Evolutionary conservation across 2,329 filamentous ascomycete species (phyloP), one percentile per base, ranked within the genome.

Genomic region (Myriosclerotinia duriaeana): DNA sequence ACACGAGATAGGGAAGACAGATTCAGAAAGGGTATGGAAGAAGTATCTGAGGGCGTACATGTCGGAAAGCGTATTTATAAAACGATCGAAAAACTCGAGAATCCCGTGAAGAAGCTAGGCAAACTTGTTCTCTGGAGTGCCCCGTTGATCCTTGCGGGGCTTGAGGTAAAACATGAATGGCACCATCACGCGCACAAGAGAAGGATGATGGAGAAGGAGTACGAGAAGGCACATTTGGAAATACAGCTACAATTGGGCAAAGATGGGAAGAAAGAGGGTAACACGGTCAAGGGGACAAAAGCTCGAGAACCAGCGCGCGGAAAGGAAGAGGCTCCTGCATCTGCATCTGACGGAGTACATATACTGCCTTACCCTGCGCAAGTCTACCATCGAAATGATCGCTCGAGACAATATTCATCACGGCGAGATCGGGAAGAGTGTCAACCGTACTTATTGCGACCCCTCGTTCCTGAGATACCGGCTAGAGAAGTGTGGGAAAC

Each of bases 121-220:
- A 66, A 66, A 12, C 17, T 64, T 36, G 34, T 66, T 38, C 59
- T 66, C 2, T 66, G 65, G 65, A 48, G 50, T 20, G 58, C 65
- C 0, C 65, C 65, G 0, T 34, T 66, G 1, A 22, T 66, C n/a
- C 58, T 66, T 50, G 65, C 65, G 5, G 50, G 58, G 9, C 36
- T 66, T 3, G 65, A 66, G 5, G 52, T 66, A 34, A 38, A 48
- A n/a, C 65, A 66, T 15, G 65, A 66, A 52, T 52, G 60, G 52
- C 58, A 66, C 48, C 48, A 66, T 26, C 58, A 66, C 12, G 36
- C 42, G n/a, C 65, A 66, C 30, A 63, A 66, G 40, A 52, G 65
- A 20, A 54, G 52, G 8, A 66, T 66, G 65, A 64, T 62, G 58
- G 65, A 66, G 11, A 66, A 66, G 34, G 65, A 66, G 26, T 66